These are phyloP conservation scores for Cydonia oblonga DNA, from an alignment of 331 rosid species.

Conservation along the genomic window DNA sequence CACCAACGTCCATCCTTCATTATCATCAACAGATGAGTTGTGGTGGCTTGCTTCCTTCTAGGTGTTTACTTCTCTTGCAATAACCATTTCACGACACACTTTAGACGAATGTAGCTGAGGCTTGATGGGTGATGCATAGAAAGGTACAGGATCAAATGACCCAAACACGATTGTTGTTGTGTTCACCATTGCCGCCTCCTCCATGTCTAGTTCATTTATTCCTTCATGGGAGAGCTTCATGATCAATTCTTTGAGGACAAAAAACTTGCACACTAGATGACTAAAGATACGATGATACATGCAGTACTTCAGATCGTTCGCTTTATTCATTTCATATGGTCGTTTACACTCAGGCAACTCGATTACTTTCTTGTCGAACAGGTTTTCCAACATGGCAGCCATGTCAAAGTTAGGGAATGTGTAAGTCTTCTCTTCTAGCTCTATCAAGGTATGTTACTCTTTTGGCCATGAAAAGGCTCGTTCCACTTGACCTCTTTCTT, in stretches of 20 bases:
- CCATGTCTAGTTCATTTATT: background rate
- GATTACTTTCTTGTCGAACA: background rate
- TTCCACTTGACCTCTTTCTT: background rate
- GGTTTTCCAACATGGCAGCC: background rate
- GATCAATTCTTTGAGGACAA: background rate
- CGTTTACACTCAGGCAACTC: background rate
- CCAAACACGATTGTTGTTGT: background rate
- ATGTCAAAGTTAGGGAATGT: no score
- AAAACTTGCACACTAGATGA: no score
- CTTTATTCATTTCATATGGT: no score
- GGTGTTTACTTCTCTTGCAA: no score
- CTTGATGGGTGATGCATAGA: background rate
- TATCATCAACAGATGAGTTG: no score
- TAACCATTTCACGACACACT: background rate
- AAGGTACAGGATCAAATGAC: background rate
- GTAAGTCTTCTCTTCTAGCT: no score
- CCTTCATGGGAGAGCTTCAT: background rate
- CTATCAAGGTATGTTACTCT: no score
- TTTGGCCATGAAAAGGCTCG: background rate
- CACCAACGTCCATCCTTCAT: no score
- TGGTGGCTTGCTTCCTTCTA: no score
- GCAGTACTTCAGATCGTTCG: no score
- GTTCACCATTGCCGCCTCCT: fast-evolving
- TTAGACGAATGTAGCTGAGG: background rate
- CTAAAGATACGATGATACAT: background rate